Evolutionary conservation across 208 protist genomes (phyloP), one percentile per base, ranked within the genome.

Genomic region (Leptomonas seymouri): DNA sequence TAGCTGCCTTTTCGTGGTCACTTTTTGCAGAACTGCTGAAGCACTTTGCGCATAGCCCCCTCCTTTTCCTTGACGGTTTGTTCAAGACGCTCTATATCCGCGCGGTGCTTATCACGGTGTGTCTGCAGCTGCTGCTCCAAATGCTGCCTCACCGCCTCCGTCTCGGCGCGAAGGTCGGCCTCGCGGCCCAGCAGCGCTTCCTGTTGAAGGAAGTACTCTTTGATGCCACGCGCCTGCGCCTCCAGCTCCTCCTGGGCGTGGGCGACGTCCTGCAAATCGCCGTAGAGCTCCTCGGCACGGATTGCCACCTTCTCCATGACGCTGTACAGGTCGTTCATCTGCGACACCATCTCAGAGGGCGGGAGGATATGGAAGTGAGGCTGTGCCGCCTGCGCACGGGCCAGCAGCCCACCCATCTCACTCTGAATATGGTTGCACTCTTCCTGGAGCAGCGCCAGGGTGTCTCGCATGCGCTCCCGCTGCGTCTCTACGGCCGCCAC

Each of bases 301-400:
- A 84, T 42, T 0, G 85, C 91, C 34, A 96, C 81, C 68, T 85
- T 81, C 58, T 96, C 89, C 82, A 91, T 84, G 7, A 93, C 81
- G 48, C 51, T 74, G 76, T 93, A 96, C 27, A 96, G 79, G 59
- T 94, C 85, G 67, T 94, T 94, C 80, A 96, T 78, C 71, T 93
- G 85, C 28, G 48, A 59, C 25, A 93, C 83, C 89, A 96, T 94
- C 67, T 93, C 91, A 0, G 78, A 78, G 8, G 91, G 91, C 18
- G 89, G 86, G 15, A 96, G 75, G 7, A 93, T 63, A 65, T 94
- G 91, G 76, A 96, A 96, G 65, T 93, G 82, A 28, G 81, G 68
- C 48, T 78, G 87, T 11, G 63, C 58, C 21, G 77, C 55, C 18
- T 86, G 76, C 23, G 85, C 69, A 2, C 78, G 83, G 7, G 73